Percentiles rank a stretch among this genome's conserved stretches.
Conservation (phyloP, 163 green algal genomes). For the Dunaliella salina region DNA sequence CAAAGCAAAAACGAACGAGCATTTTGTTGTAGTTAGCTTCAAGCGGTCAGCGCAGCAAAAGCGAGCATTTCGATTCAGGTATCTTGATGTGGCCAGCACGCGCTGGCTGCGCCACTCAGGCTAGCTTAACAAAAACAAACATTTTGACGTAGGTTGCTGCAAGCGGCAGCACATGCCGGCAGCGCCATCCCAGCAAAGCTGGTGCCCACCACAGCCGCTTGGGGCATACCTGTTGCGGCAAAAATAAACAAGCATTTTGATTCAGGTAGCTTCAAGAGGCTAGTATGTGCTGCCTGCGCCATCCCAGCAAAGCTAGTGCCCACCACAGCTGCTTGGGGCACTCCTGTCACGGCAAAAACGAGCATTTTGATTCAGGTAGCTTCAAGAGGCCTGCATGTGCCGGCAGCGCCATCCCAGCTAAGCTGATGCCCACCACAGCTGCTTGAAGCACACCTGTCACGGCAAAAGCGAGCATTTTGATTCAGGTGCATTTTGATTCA, state of each 20-base stretch:
- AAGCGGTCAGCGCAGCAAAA: no score
- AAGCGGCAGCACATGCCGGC: constrained; percentile 49
- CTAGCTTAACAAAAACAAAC: no score
- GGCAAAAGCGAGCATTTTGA: no score
- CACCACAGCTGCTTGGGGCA: constrained; percentile 30
- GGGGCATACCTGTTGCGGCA: not conserved
- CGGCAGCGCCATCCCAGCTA: constrained; percentile 65
- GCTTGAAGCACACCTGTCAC: constrained; percentile 5
- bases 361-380: constrained; percentile 14
- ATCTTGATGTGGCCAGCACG: no score
- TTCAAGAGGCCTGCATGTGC: constrained; percentile 48
- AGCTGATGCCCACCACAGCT: constrained; percentile 54
- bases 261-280: no score
- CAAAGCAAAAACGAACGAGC: not conserved
- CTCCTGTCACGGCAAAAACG: not conserved
- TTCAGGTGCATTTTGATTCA: no score
- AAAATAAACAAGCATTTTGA: no score
- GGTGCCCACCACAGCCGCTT: constrained; percentile 51
- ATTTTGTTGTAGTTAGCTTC: no score
- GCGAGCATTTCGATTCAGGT: no score
- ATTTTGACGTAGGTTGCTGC: no score
- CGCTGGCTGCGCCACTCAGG: no score
- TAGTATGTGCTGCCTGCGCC: constrained; percentile 47
- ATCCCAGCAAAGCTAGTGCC: constrained; percentile 65
- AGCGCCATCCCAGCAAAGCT: constrained; percentile 62